Base-by-base conservation (phyloP, 106 monocot genomes). In the Dioscorea alata region DNA sequence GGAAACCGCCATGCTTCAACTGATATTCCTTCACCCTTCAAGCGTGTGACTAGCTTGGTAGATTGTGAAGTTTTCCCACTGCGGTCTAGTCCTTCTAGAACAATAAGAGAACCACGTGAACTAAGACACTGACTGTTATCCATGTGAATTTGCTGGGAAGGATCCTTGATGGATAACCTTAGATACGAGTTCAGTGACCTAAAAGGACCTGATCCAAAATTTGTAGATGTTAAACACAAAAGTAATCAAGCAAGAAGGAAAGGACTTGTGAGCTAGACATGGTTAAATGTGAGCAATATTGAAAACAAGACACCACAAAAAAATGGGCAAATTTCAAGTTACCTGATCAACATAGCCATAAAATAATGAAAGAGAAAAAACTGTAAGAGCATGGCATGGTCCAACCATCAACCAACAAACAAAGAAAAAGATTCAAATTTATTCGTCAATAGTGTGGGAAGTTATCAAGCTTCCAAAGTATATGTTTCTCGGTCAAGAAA, bases 21-120 rank as follows among this genome's bases (percentile, higher is more conserved):
- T 8, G 71, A 51, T 33, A 83, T 24, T 0, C 99, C 93, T 66
- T 57, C 83, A 4, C 49, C 75, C 70, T 83, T 52, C 42, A 99
- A 75, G 70, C 53, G 83, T 7, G 89, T 83, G 50, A 90, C 75
- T 31, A 99, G 66, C 23, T 73, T 85, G 15, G 33, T 60, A 28
- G 81, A 93, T 61, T 99, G 99, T 24, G 93, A 93, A 42, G 84
- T 81, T 61, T 99, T 99, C 21, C 99, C 99, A 79, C 93, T 83
- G 19, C 99, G 82, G 33, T 99, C 99, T 63, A 99, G 71, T 49
- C 99, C 99, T 88, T 99, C 99, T 10, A 99, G 60, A 65, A 93
- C 90, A 70, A 99, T 93, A 19, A 99, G 79, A 50, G 90, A 71
- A 25, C 99, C 99, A 34, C 99, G 80, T 53, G 68, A 60, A 14